A percentile compares a stretch with the other conserved stretches of the same genome.
Conservation (phyloP, 371 early-diverging fungal genomes). For the Mortierella sp. region DNA sequence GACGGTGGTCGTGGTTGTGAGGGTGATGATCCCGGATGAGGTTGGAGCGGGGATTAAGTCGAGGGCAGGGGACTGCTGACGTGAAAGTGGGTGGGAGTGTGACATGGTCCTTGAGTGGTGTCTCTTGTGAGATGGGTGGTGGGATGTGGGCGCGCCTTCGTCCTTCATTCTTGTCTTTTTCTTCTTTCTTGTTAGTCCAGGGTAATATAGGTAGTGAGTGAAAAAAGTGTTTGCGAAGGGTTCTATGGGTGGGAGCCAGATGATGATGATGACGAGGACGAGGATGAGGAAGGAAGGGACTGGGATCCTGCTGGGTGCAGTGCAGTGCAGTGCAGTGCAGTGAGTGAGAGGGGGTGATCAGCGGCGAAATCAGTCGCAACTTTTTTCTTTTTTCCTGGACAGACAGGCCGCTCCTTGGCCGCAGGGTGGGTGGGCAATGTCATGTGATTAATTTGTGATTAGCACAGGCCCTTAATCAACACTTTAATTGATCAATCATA, state of each 20-base stretch:
- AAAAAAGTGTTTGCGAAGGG: neutral
- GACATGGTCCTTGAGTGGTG: slow-evolving; percentile 53
- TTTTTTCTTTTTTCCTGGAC: no score
- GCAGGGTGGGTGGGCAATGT: no score
- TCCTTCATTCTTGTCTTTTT: slow-evolving; percentile 36
- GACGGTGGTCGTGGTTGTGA: slow-evolving; percentile 41
- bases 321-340: no score
- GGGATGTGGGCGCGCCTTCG: slow-evolving; percentile 26
- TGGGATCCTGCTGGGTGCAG: no score
- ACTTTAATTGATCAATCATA: no score
- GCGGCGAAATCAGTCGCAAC: no score
- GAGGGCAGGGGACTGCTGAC: slow-evolving; percentile 50
- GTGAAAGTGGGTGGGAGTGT: slow-evolving; percentile 43
- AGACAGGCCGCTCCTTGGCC: no score
- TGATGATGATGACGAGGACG: slow-evolving; percentile 2
- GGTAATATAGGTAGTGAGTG: neutral
- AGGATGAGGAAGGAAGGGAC: no score
- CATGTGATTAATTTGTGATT: no score
- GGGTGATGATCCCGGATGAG: slow-evolving; percentile 41
- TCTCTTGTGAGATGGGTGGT: slow-evolving; percentile 35
- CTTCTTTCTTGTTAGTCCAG: neutral
- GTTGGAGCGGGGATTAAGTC: slow-evolving; percentile 42
- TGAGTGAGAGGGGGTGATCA: no score
- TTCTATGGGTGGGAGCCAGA: neutral
- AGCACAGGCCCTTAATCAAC: no score